A percentile compares a stretch with the other conserved stretches of the same genome.
Evolutionary conservation across 1,284 basidiomycete genomes (phyloP).

Genomic region (Cerioporus squamosus): DNA sequence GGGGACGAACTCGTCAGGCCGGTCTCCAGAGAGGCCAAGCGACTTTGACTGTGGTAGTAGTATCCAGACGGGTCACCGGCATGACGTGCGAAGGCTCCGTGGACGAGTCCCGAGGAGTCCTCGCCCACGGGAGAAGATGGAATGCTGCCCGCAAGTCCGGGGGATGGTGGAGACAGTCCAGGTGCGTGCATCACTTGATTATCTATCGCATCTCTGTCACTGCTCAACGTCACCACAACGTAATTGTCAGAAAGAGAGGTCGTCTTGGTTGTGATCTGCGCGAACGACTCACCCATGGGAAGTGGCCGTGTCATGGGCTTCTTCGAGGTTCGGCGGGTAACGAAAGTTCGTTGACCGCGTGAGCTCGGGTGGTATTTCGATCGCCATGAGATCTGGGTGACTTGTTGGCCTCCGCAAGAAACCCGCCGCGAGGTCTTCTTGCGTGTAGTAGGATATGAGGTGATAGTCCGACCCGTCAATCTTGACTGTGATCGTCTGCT

Average conservation of each 20-base stretch:
- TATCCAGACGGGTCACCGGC: constrained; percentile 21
- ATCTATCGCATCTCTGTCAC: constrained; percentile 31
- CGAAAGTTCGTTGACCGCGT: constrained; percentile 75
- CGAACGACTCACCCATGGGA: constrained; percentile 54
- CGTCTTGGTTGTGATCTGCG: constrained; percentile 19
- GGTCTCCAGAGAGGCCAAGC: constrained; percentile 18
- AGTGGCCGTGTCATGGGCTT: constrained; percentile 53
- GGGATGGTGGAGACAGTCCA: constrained; percentile 16
- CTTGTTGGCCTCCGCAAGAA: constrained; percentile 65
- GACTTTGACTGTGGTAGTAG: constrained; percentile 25
- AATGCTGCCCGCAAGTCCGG: constrained; percentile 19
- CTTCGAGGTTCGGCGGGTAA: constrained; percentile 70
- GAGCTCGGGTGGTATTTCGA: constrained; percentile 70
- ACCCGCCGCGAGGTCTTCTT: constrained; percentile 72
- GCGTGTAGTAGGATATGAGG: constrained; percentile 80
- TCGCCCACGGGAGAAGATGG: constrained; percentile 25
- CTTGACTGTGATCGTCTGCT: constrained; percentile 79
- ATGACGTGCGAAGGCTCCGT: constrained; percentile 27
- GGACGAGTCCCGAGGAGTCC: constrained; percentile 29
- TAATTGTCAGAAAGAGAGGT: constrained; percentile 22
- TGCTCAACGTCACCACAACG: constrained; percentile 23
- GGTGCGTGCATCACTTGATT: constrained; percentile 27
- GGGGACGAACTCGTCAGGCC: constrained; percentile 18
- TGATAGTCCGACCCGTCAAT: constrained; percentile 79
- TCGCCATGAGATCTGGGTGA: constrained; percentile 64